A percentile compares a stretch with the other conserved stretches of the same genome.
These are phyloP conservation scores for Boehmeria nivea DNA, from an alignment of 306 rosid species.

Conservation along the genomic window DNA sequence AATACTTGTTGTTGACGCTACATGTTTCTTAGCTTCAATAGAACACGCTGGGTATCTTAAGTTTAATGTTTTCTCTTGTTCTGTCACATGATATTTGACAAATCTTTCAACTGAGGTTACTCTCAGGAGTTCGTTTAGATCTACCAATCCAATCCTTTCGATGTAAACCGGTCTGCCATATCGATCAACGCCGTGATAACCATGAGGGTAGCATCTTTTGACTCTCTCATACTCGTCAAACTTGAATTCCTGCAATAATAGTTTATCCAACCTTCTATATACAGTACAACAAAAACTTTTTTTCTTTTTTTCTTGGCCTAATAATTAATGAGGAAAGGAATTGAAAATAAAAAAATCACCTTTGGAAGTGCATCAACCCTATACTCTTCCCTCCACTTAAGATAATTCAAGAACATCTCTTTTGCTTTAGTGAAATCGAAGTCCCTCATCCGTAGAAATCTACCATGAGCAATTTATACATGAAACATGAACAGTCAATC, in stretches of 20 bases:
- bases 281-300: neutral
- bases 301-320: too few species aligned
- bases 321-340: too few species aligned
- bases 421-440: constrained; percentile 59
- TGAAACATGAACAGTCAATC: too few species aligned
- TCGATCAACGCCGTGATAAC: constrained; percentile 82
- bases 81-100: constrained; percentile 61
- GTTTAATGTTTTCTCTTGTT: constrained; percentile 75
- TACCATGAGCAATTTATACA: constrained; percentile 11
- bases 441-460: constrained; percentile 91
- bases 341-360: constrained; percentile 31
- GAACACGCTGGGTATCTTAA: constrained; percentile 82
- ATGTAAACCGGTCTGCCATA: constrained; percentile 77
- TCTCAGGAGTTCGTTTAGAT: constrained; percentile 56
- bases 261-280: neutral
- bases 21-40: constrained; percentile 63
- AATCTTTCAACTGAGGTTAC: constrained; percentile 68
- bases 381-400: constrained; percentile 78
- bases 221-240: constrained; percentile 64
- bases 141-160: constrained; percentile 73
- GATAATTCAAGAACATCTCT: constrained; percentile 57
- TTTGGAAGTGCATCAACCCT: constrained; percentile 52
- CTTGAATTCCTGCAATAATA: constrained; percentile 57
- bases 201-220: constrained; percentile 82
- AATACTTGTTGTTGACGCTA: constrained; percentile 88